phyloP scores from a whole-genome alignment of 2,329 filamentous ascomycete genomes.

The Ceratocystis ficicola region DNA sequence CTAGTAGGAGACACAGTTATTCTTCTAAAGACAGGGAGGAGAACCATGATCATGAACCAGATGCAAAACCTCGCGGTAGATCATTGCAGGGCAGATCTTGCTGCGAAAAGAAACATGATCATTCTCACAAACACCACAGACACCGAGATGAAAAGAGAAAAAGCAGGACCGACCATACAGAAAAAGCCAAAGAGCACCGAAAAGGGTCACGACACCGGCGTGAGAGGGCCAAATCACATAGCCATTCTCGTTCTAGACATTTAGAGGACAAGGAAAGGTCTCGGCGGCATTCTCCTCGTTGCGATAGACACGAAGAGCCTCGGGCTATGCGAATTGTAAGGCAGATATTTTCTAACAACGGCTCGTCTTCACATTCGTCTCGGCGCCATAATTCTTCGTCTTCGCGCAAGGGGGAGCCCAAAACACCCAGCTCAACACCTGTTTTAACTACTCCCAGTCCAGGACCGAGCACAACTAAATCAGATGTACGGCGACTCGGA shows the following conservation, averaged over 20 bases:
- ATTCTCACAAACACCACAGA: background rate
- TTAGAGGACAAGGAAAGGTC: background rate
- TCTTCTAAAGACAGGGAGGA: background rate
- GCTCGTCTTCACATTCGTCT: background rate
- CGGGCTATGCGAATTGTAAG: conserved; percentile 10
- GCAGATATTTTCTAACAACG: background rate
- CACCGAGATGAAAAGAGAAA: background rate
- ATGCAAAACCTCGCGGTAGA: background rate
- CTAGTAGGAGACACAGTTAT: background rate
- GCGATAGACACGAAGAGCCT: conserved; percentile 9
- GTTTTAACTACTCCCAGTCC: background rate
- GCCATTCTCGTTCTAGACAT: background rate
- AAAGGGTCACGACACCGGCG: background rate
- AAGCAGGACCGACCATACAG: background rate
- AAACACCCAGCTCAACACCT: background rate
- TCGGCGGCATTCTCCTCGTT: background rate
- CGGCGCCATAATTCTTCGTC: background rate
- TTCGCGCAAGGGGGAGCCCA: background rate
- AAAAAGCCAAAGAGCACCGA: background rate
- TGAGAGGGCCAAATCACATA: background rate
- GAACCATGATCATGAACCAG: background rate
- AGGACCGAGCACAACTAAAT: background rate
- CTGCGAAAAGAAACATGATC: background rate
- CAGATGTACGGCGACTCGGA: conserved; percentile 7
- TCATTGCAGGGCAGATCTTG: background rate